These are phyloP conservation scores for Pisolithus tinctorius DNA, from an alignment of 768 basidiomycete genomes.

Conservation along the genomic window DNA sequence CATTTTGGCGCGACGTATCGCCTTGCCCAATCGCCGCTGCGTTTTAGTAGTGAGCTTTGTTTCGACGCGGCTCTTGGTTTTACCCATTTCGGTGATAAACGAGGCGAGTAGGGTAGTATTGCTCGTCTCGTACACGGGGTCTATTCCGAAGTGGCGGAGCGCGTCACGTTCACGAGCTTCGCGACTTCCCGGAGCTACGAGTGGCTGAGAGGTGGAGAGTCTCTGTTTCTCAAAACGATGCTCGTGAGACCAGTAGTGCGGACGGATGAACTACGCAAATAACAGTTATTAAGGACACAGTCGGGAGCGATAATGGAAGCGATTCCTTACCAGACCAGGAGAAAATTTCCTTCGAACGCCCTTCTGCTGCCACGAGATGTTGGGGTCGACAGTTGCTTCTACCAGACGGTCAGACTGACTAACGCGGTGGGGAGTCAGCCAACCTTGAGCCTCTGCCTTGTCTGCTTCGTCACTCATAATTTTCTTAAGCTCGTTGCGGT, in stretches of 20 bases:
- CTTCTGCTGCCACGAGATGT: conserved; percentile 14
- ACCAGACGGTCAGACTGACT: not conserved
- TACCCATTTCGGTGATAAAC: conserved; percentile 72
- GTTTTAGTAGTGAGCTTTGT: conserved; percentile 73
- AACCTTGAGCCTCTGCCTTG: conserved; percentile 7
- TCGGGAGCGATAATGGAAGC: no score
- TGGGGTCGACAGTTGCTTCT: conserved; percentile 5
- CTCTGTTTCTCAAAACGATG: conserved; percentile 25
- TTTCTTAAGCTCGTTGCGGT: conserved; percentile 16
- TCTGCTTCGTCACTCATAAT: conserved; percentile 20
- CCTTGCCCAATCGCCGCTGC: conserved; percentile 76
- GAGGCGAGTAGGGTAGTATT: conserved; percentile 52
- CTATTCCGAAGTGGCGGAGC: conserved; percentile 64
- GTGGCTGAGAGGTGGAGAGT: conserved; percentile 24
- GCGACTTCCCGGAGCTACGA: conserved; percentile 50
- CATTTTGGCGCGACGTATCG: conserved; percentile 82
- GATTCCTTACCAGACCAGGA: conserved; percentile 13
- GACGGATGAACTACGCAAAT: conserved; percentile 38
- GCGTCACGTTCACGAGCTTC: conserved; percentile 55
- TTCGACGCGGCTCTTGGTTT: conserved; percentile 61
- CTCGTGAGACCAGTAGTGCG: conserved; percentile 36
- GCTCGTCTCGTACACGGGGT: conserved; percentile 64
- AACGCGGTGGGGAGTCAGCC: not conserved
- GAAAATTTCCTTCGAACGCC: conserved; percentile 24
- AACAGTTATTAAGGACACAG: not conserved